These are phyloP conservation scores for Lactarius vividus DNA, from an alignment of 768 basidiomycete species.

Conservation along the genomic window DNA sequence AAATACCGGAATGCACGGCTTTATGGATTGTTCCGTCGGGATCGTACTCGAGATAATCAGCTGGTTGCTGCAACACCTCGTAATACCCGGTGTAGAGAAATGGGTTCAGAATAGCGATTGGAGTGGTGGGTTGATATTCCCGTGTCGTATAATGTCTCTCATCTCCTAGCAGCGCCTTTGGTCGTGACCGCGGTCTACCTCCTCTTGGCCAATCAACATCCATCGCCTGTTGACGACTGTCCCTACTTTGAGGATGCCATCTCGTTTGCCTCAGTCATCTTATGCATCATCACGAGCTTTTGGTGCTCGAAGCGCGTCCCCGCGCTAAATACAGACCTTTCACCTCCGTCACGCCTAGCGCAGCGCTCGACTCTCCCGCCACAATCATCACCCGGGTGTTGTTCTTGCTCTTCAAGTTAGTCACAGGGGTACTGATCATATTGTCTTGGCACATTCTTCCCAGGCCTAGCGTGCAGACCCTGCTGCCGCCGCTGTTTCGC, in stretches of 20 bases:
- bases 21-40: constrained; percentile 70
- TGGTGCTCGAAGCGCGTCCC: constrained; percentile 55
- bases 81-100: constrained; percentile 40
- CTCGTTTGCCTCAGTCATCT: constrained; percentile 80
- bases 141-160: constrained; percentile 13
- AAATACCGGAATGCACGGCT: constrained; percentile 87
- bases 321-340: constrained; percentile 38
- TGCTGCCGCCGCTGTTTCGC: constrained; percentile 85
- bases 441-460: constrained; percentile 87
- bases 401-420: constrained; percentile 41
- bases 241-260: constrained; percentile 99
- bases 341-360: constrained; percentile 51
- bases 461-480: constrained; percentile 67
- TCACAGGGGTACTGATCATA: constrained; percentile 73
- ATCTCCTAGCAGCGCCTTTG: constrained; percentile 45
- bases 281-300: constrained; percentile 65
- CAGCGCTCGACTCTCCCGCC: constrained; percentile 42
- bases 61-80: constrained; percentile 48
- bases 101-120: constrained; percentile 41
- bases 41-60: constrained; percentile 60
- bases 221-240: constrained; percentile 94
- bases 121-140: constrained; percentile 33
- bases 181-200: constrained; percentile 59
- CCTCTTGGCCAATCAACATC: constrained; percentile 79
- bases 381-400: constrained; percentile 39